These are phyloP conservation scores for Lachnellula subtilissima DNA, from an alignment of 2,329 filamentous ascomycete species.

Conservation along the genomic window DNA sequence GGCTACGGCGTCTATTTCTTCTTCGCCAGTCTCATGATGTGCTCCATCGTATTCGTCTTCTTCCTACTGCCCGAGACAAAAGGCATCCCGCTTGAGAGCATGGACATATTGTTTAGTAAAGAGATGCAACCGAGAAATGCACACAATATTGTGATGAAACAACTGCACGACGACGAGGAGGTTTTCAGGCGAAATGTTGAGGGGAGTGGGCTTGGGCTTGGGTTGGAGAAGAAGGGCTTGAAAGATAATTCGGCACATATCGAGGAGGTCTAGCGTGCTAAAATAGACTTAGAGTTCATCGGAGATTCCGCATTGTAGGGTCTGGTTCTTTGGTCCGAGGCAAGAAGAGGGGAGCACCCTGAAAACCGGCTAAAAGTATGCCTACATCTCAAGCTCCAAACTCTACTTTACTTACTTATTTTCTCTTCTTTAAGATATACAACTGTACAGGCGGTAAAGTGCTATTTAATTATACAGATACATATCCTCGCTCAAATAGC, in stretches of 20 bases:
- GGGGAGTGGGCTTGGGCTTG: conserved; percentile 20
- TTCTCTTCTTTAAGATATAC: too few relatives aligned
- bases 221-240: conserved; percentile 18
- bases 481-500: too few relatives aligned
- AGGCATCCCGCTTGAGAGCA: conserved; percentile 60
- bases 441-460: too few relatives aligned
- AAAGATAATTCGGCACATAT: conserved; percentile 18
- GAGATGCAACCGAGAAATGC: conserved; percentile 17
- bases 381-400: too few relatives aligned
- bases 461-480: too few relatives aligned
- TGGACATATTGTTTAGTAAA: conserved; percentile 37
- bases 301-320: conserved; percentile 39
- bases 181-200: conserved; percentile 21
- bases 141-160: conserved; percentile 23
- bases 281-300: background rate
- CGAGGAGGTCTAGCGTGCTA: conserved; percentile 16
- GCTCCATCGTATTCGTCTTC: conserved; percentile 34
- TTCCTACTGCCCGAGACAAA: conserved; percentile 65
- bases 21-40: conserved; percentile 18
- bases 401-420: too few relatives aligned
- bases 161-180: conserved; percentile 22
- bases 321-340: conserved; percentile 38
- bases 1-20: conserved; percentile 23
- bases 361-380: too few relatives aligned
- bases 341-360: conserved; percentile 35